Conservation (phyloP, 2,329 filamentous ascomycete species). For the Huntiella savannae region DNA sequence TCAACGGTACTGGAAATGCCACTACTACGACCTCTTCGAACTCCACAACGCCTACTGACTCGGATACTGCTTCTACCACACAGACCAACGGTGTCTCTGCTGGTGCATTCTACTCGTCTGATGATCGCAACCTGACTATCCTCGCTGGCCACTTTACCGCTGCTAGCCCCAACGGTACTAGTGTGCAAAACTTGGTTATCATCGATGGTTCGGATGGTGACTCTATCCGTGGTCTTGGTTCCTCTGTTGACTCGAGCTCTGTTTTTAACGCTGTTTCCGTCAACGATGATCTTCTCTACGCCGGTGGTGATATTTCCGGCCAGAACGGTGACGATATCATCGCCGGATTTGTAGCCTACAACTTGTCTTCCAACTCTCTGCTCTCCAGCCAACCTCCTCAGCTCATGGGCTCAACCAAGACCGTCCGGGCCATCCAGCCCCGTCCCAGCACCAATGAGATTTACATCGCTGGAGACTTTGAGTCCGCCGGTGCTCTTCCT, state of each 20-base stretch:
- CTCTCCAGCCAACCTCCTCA: slow-evolving; percentile 50
- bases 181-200: slow-evolving; percentile 62
- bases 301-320: slow-evolving; percentile 64
- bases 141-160: slow-evolving; percentile 74
- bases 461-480: slow-evolving; percentile 73
- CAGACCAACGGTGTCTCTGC: slow-evolving; percentile 45
- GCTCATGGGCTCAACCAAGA: slow-evolving; percentile 47
- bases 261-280: slow-evolving; percentile 55
- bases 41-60: slow-evolving; percentile 18
- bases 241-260: slow-evolving; percentile 49
- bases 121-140: slow-evolving; percentile 61
- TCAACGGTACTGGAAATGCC: slow-evolving; percentile 19
- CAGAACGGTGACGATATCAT: slow-evolving; percentile 42
- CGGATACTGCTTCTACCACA: not conserved
- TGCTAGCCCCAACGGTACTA: slow-evolving; percentile 45
- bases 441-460: slow-evolving; percentile 54
- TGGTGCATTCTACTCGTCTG: slow-evolving; percentile 56
- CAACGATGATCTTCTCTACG: slow-evolving; percentile 51
- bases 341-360: slow-evolving; percentile 61
- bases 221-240: slow-evolving; percentile 48
- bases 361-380: slow-evolving; percentile 47
- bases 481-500: slow-evolving; percentile 61
- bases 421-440: slow-evolving; percentile 58
- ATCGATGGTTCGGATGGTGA: slow-evolving; percentile 56
- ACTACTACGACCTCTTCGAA: slow-evolving; percentile 19